Evolutionary conservation across 2,329 filamentous ascomycete species (phyloP).

Genomic region (Sarocladium strictum): DNA sequence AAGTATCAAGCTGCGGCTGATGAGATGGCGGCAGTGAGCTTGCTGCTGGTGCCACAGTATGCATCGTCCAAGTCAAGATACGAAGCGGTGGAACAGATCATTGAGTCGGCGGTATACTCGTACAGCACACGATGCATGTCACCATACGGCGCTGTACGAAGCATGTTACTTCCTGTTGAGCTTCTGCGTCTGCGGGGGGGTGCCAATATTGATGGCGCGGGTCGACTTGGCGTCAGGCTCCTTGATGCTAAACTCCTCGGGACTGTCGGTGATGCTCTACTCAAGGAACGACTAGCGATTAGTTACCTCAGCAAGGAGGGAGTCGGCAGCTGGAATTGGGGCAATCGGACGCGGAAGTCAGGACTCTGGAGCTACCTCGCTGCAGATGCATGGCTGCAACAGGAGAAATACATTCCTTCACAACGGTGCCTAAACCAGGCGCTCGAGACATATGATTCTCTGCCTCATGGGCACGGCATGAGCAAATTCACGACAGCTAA

Average conservation of each 20-base stretch:
- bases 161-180: conserved; percentile 70
- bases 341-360: conserved; percentile 72
- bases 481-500: conserved; percentile 44
- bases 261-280: conserved; percentile 68
- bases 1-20: conserved; percentile 88
- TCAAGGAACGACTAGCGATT: conserved; percentile 79
- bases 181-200: conserved; percentile 76
- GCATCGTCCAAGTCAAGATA: conserved; percentile 69
- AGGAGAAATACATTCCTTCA: conserved; percentile 72
- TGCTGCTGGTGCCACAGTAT: conserved; percentile 69
- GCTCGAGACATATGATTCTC: conserved; percentile 43
- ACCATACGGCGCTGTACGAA: conserved; percentile 74
- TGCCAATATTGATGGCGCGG: conserved; percentile 77
- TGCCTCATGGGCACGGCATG: conserved; percentile 46
- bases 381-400: conserved; percentile 75
- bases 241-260: conserved; percentile 75
- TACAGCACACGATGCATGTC: conserved; percentile 81
- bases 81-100: conserved; percentile 78
- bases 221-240: conserved; percentile 74
- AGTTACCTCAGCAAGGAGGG: conserved; percentile 75
- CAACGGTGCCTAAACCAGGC: conserved; percentile 72
- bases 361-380: conserved; percentile 84
- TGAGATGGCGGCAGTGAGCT: conserved; percentile 87
- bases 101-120: conserved; percentile 87
- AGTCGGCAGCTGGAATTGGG: conserved; percentile 60